Evolutionary conservation across 768 basidiomycete genomes (phyloP).

Genomic region (Russula vinacea): DNA sequence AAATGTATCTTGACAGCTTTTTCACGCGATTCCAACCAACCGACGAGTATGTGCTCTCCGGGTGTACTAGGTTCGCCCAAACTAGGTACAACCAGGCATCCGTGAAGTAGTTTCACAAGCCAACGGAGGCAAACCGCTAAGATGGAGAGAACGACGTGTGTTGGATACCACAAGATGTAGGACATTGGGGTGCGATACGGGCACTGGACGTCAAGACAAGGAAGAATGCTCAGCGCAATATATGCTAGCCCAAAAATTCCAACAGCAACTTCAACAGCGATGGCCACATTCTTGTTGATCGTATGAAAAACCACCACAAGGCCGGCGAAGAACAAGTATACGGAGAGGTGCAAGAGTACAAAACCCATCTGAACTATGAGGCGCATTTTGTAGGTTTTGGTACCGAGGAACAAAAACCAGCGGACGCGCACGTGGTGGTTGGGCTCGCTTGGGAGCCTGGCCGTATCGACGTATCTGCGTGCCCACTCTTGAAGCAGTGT

Average conservation of each 20-base stretch:
- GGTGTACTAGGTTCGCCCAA: slow-evolving; percentile 35
- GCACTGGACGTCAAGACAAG: not conserved
- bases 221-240: not conserved
- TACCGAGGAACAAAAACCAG: not conserved
- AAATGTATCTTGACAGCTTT: not conserved
- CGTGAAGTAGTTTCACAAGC: not conserved
- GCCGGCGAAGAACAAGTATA: not conserved
- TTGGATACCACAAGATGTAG: not conserved
- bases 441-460: not conserved
- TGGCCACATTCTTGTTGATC: not conserved
- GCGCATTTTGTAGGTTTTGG: not conserved
- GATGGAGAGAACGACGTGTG: not conserved
- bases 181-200: not conserved
- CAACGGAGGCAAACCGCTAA: not conserved
- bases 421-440: not conserved
- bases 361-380: not conserved
- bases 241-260: not conserved
- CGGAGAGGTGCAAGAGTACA: not conserved
- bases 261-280: not conserved
- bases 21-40: no score
- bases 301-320: not conserved
- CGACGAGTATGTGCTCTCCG: no score
- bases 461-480: not conserved
- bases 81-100: no score
- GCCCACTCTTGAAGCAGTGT: not conserved